Evolutionary conservation across 768 basidiomycete genomes (phyloP), one percentile per base, ranked within the genome.

Genomic region (Boletus bicolor): DNA sequence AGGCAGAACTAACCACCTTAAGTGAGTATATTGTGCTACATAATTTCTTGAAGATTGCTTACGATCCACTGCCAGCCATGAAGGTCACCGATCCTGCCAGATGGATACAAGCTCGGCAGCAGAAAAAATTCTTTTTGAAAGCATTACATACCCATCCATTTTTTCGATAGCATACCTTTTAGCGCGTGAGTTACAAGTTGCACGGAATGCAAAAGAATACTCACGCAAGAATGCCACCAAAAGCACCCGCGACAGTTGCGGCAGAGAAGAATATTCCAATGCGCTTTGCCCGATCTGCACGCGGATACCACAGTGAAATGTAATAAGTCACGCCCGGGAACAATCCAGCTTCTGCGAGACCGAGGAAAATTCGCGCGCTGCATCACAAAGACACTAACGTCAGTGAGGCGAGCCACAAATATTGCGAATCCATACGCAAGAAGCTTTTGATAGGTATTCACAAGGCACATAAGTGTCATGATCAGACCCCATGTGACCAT

Each of bases 251-350:
- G 35, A 81, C 61, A 0, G 82, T 83, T 12, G 83, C 82, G 32
- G 83, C 82, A 17, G 79, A 79, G 68, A 83, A 84, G 75, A 87
- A 86, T 30, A 86, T 39, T 12, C 84, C 82, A 53, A 84, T 77
- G 28, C 85, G 78, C 61, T 70, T 72, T 17, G 80, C 83, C 43
- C 84, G 78, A 62, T 87, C 85, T 50, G 72, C 71, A 36, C 80
- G 73, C 10, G 82, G 77, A 64, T 89, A 82, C 84, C 85, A 86
- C 47, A 82, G 66, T 11, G 81, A 82, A 43, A 84, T 71, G 41
- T 73, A 76, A 53, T 77, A 80, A 2, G 71, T 72, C 52, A 77
- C 66, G 1, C 74, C 75, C 0, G 76, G 73, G 53, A 75, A 73
- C 21, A 78, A 57, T 38, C 82, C 81, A 44, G 75, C 77, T 61